Conservation (phyloP, 495 filamentous ascomycete species). For the Chaetomium cochliodes region DNA sequence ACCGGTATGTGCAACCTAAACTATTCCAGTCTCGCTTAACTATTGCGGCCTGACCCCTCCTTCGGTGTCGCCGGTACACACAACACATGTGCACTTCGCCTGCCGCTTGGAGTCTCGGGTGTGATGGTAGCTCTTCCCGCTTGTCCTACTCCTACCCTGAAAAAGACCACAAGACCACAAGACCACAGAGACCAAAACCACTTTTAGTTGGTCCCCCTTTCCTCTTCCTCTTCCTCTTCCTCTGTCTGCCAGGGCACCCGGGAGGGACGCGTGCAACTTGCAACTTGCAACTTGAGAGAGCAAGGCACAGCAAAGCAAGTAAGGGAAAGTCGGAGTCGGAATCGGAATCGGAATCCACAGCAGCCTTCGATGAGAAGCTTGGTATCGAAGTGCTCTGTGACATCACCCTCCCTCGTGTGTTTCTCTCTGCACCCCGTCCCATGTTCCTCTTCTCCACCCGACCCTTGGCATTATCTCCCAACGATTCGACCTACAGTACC, state of each 20-base stretch:
- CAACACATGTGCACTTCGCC: not conserved
- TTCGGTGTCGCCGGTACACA: not conserved
- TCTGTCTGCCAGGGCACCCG: too few relatives aligned
- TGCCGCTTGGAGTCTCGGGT: not conserved
- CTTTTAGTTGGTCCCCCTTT: not conserved
- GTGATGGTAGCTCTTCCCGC: not conserved
- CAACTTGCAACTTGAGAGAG: not conserved
- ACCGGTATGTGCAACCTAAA: constrained; percentile 33
- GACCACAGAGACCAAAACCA: too few relatives aligned
- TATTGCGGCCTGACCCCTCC: constrained; percentile 10
- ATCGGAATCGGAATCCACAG: too few relatives aligned
- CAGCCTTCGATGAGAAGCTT: not conserved
- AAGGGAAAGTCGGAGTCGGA: not conserved
- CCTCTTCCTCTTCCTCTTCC: not conserved
- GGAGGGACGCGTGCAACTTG: not conserved
- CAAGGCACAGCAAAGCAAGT: too few relatives aligned
- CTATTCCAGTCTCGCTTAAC: not conserved
- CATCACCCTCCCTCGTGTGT: constrained; percentile 10
- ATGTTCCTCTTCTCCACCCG: constrained; percentile 1
- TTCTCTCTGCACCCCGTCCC: not conserved
- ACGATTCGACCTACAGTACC: not conserved
- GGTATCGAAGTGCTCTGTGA: constrained; percentile 12
- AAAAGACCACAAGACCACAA: not conserved
- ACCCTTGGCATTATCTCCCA: constrained; percentile 11
- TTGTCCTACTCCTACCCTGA: constrained; percentile 8